Evolutionary conservation across 306 rosid species (phyloP), one percentile per base, ranked within the genome.

Genomic region (Glycine soja): DNA sequence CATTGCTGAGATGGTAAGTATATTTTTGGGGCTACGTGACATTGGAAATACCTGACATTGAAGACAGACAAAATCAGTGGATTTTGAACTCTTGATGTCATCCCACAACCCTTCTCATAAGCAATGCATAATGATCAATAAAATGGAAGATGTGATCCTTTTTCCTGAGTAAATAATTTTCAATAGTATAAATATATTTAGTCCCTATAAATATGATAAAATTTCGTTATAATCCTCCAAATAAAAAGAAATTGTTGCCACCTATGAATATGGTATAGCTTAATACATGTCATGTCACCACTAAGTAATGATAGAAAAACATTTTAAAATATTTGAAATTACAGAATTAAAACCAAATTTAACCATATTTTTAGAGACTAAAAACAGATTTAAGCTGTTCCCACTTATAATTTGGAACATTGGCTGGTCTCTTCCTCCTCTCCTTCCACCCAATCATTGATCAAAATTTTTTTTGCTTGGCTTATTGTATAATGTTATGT

Each of bases 1-100:
- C 85, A 84, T 95, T 86, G 76, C 86, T 73, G 97, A 91, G 87
- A 67, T 89, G 94, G 99, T 95, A 85, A 88, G 84, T 32, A 6
- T 52, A 43, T 54, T 63, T 47, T 10, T 62, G 69, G 42, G 69
- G 62, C 47, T 2, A 6, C 38, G 63, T 68, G 43, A 18, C 40
- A 18, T 30, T 42, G 81, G 62, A 72, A 82, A 78, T 18, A 78
- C 58, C 46, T 6, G 69, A 56, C 16, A 48, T 36, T 40, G 12
- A 36, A 74, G 72, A 73, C 54, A 53, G 61, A 56, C 56, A 62
- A 72, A 70, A 52, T 56, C 11, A 18, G 13, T 13, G 74, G 72
- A 42, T 7, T 81, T 65, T 77, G 24, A 74, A 15, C 56, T 58
- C 56, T 54, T 65, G 66, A 63, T 46, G 5, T 70, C 68, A 62